Evolutionary conservation across 2,329 filamentous ascomycete genomes (phyloP).

Genomic region (Lithohypha guttulata): DNA sequence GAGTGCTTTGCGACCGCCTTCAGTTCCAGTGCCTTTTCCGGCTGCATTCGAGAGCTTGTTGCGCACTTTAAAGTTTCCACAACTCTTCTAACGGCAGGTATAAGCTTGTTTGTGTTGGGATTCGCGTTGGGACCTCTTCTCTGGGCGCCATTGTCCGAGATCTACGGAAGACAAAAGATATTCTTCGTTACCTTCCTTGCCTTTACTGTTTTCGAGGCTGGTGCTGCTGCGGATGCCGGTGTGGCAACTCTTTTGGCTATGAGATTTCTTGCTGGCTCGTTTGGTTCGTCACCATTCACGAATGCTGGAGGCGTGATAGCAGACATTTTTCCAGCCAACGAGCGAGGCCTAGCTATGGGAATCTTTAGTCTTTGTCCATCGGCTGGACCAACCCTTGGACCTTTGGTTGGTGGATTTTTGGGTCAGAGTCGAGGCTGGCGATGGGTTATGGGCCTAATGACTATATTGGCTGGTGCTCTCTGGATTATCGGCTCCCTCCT

Average conservation of each 20-base stretch:
- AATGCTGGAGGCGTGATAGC: constrained; percentile 52
- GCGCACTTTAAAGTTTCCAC: constrained; percentile 39
- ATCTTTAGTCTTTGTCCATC: constrained; percentile 59
- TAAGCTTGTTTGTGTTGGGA: constrained; percentile 55
- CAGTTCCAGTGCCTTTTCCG: constrained; percentile 54
- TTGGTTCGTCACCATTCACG: constrained; percentile 51
- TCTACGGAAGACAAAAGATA: constrained; percentile 51
- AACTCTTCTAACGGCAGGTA: constrained; percentile 46
- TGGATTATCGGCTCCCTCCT: constrained; percentile 44
- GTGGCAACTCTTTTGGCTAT: constrained; percentile 53
- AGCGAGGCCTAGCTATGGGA: constrained; percentile 49
- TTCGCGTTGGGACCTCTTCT: constrained; percentile 51
- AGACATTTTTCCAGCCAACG: constrained; percentile 46
- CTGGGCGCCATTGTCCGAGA: constrained; percentile 56
- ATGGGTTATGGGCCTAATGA: constrained; percentile 56
- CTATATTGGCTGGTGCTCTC: constrained; percentile 52
- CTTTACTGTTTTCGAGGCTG: constrained; percentile 53
- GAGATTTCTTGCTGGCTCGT: constrained; percentile 55
- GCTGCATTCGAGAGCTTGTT: constrained; percentile 35
- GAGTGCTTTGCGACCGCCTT: constrained; percentile 60
- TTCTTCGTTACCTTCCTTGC: constrained; percentile 49
- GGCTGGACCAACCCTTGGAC: constrained; percentile 53
- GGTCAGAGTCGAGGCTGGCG: constrained; percentile 55
- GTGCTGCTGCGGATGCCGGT: constrained; percentile 45
- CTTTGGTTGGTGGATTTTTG: constrained; percentile 57